These are phyloP conservation scores for Solanum chiquidenum DNA, from an alignment of 257 asterid genomes.

Conservation along the genomic window DNA sequence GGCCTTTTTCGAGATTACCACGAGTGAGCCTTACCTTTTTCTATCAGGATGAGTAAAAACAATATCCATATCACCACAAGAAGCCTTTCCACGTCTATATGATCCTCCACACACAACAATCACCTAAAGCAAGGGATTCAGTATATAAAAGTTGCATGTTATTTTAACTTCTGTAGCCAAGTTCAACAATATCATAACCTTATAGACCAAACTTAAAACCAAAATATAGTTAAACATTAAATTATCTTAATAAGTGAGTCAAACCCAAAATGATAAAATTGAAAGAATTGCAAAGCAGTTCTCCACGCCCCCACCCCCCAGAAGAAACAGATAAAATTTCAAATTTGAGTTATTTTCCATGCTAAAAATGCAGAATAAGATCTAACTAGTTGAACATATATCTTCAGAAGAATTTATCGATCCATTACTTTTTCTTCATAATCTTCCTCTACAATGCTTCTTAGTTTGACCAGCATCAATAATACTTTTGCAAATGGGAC, in stretches of 20 bases:
- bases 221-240: background rate
- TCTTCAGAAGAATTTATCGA: background rate
- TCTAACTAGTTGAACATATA: background rate
- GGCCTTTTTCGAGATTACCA: background rate
- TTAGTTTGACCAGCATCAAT: background rate
- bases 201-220: background rate
- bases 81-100: conserved; percentile 83
- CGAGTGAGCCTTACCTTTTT: conserved; percentile 34
- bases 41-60: conserved; percentile 90
- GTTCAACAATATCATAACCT: background rate
- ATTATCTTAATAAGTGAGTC: background rate
- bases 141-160: background rate
- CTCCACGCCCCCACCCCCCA: background rate
- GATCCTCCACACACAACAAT: conserved; percentile 86
- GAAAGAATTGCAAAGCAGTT: background rate
- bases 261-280: background rate
- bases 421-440: background rate
- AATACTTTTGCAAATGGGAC: background rate
- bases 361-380: background rate
- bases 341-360: background rate
- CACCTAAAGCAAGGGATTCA: conserved; percentile 34
- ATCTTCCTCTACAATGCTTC: background rate
- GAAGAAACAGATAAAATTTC: background rate
- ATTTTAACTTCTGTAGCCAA: background rate
- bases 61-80: conserved; percentile 95